Evolutionary conservation across 257 asterid species (phyloP).

Genomic region (Cordia subcordata): DNA sequence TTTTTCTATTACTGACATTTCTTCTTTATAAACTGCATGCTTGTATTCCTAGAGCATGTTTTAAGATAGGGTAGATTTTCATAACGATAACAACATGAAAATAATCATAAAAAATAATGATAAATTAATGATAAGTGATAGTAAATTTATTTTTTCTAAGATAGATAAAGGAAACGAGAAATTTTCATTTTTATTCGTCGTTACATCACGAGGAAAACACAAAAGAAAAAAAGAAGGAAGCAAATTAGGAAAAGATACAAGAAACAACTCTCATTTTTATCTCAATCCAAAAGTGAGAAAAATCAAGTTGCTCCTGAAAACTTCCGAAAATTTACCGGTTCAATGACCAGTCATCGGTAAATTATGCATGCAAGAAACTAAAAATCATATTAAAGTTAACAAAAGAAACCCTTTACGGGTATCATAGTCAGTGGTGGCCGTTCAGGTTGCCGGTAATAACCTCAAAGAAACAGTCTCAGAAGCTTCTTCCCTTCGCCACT

Average conservation of each 20-base stretch:
- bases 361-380: background rate
- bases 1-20: too few species aligned
- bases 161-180: too few species aligned
- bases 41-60: too few species aligned
- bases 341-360: slow-evolving; percentile 8
- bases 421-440: background rate
- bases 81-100: too few species aligned
- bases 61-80: too few species aligned
- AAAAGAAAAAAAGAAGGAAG: background rate
- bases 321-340: background rate
- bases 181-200: slow-evolving; percentile 3
- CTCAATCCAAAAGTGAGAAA: slow-evolving; percentile 13
- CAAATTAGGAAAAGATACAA: too few species aligned
- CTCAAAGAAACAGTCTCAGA: slow-evolving; percentile 43
- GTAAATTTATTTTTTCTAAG: too few species aligned
- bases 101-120: too few species aligned
- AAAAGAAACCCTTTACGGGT: slow-evolving; percentile 1
- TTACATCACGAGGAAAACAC: slow-evolving; percentile 6
- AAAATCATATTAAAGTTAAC: too few species aligned
- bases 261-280: slow-evolving; percentile 29
- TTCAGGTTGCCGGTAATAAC: slow-evolving; percentile 8
- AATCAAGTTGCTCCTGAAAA: slow-evolving; percentile 24
- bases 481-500: slow-evolving; percentile 34
- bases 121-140: too few species aligned
- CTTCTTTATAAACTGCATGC: too few species aligned